Conservation (phyloP, 345 rosid species). For the Firmiana major region DNA sequence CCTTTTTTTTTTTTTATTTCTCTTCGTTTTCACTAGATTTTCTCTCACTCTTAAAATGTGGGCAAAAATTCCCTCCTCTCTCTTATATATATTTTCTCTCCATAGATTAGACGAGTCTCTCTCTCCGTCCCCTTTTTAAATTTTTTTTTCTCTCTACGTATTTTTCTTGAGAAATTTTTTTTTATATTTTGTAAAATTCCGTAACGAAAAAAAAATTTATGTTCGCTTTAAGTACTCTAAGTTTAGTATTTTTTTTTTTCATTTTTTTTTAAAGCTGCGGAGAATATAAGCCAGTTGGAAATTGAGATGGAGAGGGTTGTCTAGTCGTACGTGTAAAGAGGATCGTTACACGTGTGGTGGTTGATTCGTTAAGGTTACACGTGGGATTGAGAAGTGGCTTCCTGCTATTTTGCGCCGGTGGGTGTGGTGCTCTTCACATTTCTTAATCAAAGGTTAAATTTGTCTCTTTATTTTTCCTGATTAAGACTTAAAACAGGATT, state of each 20-base stretch:
- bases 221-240: not conserved
- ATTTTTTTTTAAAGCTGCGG: slow-evolving; percentile 13
- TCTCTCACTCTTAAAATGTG: slow-evolving; percentile 22
- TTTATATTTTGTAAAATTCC: not conserved
- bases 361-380: not conserved
- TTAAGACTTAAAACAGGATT: not conserved
- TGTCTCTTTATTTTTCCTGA: not conserved
- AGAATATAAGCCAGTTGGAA: slow-evolving; percentile 22
- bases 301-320: not conserved
- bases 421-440: not conserved
- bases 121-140: not conserved
- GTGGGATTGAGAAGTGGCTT: not conserved
- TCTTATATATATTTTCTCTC: slow-evolving; percentile 17
- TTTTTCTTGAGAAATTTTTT: not conserved
- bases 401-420: not conserved
- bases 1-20: not conserved
- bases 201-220: not conserved
- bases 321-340: slow-evolving; percentile 8
- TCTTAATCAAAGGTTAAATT: not conserved
- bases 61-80: not conserved
- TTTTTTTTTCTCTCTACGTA: not conserved
- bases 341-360: not conserved
- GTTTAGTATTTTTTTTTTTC: not conserved
- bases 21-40: slow-evolving; percentile 7
- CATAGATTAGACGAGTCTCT: slow-evolving; percentile 11